Evolutionary conservation across 2,329 filamentous ascomycete genomes (phyloP).

Genomic region (Alternaria metachromatica): DNA sequence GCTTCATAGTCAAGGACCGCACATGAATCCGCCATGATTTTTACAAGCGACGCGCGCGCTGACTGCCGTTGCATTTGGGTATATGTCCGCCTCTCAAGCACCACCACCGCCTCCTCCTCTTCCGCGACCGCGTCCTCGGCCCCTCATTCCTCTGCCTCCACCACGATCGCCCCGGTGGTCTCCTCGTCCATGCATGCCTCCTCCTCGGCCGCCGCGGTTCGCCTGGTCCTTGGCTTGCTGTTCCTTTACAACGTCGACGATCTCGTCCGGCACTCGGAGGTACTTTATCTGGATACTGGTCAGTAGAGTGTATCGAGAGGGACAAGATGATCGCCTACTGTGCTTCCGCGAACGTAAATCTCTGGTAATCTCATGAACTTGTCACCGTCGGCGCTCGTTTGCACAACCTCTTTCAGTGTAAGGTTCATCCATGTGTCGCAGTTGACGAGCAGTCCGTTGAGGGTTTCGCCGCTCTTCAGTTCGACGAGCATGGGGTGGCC

Average conservation of each 20-base stretch:
- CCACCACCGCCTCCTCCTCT: constrained; percentile 59
- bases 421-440: constrained; percentile 99
- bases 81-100: constrained; percentile 14
- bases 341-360: constrained; percentile 96
- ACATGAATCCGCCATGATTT: not conserved
- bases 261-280: constrained; percentile 92
- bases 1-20: not conserved
- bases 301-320: not conserved
- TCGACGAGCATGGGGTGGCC: constrained; percentile 98
- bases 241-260: constrained; percentile 92
- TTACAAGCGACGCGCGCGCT: constrained; percentile 4
- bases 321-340: constrained; percentile 65
- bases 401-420: constrained; percentile 94
- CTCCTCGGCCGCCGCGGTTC: constrained; percentile 69
- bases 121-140: constrained; percentile 59
- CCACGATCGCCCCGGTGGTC: constrained; percentile 60
- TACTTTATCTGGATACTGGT: constrained; percentile 82
- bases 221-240: constrained; percentile 77
- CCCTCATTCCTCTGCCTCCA: constrained; percentile 61
- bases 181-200: constrained; percentile 64
- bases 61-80: constrained; percentile 1
- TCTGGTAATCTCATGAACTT: constrained; percentile 92
- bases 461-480: constrained; percentile 95
- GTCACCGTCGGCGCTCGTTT: constrained; percentile 93
- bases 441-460: constrained; percentile 93